phyloP scores from a whole-genome alignment of 495 filamentous ascomycete species.

The Peziza echinospora region DNA sequence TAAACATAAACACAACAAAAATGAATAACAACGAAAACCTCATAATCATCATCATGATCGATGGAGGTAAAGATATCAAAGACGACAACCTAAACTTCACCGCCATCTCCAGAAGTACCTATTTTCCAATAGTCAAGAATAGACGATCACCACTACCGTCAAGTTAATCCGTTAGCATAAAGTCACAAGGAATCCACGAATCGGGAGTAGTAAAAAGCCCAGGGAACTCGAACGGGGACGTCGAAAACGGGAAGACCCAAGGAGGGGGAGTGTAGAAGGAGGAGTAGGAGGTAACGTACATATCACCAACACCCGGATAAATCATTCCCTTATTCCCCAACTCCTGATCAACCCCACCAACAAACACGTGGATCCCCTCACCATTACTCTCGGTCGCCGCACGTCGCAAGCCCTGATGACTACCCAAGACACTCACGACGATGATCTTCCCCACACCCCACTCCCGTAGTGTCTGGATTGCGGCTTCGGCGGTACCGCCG shows the following conservation, averaged over 20 bases:
- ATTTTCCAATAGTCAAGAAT: conserved; percentile 87
- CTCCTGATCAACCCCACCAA: conserved; percentile 54
- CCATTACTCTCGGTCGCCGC: conserved; percentile 49
- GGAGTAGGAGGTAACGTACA: conserved; percentile 4
- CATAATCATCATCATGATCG: too few relatives aligned
- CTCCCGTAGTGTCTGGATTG: conserved; percentile 69
- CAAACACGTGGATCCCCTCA: conserved; percentile 57
- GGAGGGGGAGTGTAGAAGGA: too few relatives aligned
- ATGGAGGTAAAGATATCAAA: too few relatives aligned
- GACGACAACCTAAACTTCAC: too few relatives aligned
- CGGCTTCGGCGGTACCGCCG: conserved; percentile 69
- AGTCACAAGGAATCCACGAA: neutral
- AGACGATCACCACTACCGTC: conserved; percentile 73
- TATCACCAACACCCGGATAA: conserved; percentile 52
- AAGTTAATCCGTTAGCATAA: conserved; percentile 5
- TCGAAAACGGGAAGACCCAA: neutral
- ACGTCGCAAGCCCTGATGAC: conserved; percentile 37
- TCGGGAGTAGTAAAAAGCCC: too few relatives aligned
- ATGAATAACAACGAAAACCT: too few relatives aligned
- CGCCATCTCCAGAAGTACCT: conserved; percentile 13
- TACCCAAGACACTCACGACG: conserved; percentile 54
- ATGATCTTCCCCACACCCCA: conserved; percentile 75
- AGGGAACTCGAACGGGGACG: too few relatives aligned
- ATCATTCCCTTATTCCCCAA: conserved; percentile 69
- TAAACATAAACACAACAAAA: too few relatives aligned